Conservation (phyloP, 495 filamentous ascomycete species). For the Neurospora sp. region DNA sequence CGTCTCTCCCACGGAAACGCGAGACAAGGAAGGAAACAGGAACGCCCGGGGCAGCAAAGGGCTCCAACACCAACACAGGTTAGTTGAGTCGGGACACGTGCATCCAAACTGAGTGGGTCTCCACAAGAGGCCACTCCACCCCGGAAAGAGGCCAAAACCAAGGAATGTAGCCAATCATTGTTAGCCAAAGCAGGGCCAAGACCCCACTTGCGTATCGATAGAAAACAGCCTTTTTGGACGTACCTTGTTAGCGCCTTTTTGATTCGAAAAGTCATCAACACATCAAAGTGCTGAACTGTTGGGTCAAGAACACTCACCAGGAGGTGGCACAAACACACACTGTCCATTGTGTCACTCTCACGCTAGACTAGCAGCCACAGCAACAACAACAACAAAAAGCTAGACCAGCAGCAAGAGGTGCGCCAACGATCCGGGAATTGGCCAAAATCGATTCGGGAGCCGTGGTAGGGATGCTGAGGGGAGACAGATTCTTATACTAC, state of each 20-base stretch:
- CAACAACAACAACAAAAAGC: not conserved
- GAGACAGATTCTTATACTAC: not conserved
- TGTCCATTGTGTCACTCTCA: not conserved
- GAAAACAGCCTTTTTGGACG: not conserved
- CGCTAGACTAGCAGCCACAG: not conserved
- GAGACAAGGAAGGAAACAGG: not conserved
- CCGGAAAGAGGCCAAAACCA: not conserved
- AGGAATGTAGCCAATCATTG: not conserved
- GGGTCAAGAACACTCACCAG: not conserved
- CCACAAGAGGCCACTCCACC: not conserved
- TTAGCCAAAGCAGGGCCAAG: not conserved
- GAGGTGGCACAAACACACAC: not conserved
- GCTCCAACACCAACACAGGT: not conserved
- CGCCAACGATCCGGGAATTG: not conserved
- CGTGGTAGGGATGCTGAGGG: not conserved
- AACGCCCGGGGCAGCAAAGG: not conserved
- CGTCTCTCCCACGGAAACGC: not conserved
- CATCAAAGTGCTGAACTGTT: too few relatives aligned
- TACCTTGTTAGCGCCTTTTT: not conserved
- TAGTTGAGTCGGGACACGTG: not conserved
- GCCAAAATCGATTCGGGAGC: not conserved
- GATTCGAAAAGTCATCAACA: not conserved
- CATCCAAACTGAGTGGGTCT: not conserved
- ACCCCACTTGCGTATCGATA: not conserved
- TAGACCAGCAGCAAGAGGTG: not conserved